These are phyloP conservation scores for Arthrobotrys conoides DNA, from an alignment of 2,329 filamentous ascomycete species.

Conservation along the genomic window DNA sequence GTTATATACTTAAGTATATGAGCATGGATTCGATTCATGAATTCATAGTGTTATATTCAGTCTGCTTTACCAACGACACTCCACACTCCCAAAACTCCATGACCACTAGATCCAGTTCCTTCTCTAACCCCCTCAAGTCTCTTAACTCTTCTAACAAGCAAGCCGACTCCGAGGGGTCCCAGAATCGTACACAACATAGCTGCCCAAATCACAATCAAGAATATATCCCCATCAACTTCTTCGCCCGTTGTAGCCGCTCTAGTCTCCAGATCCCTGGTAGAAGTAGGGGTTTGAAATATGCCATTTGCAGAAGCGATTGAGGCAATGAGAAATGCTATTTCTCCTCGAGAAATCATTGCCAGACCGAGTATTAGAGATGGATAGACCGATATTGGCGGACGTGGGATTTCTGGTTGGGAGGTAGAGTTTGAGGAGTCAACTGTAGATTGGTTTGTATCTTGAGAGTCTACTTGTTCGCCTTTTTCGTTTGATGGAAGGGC, in stretches of 20 bases:
- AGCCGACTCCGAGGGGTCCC: constrained; percentile 71
- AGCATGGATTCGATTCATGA: too few relatives aligned
- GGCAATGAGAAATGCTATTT: constrained; percentile 83
- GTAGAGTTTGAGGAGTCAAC: background rate
- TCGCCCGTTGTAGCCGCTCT: background rate
- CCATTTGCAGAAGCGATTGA: constrained; percentile 75
- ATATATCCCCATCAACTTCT: constrained; percentile 65
- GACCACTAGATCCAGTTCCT: background rate
- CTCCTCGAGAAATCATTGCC: constrained; percentile 82
- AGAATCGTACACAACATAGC: constrained; percentile 72
- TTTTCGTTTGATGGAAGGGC: background rate
- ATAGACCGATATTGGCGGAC: constrained; percentile 74
- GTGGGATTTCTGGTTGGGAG: background rate
- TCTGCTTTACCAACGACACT: constrained; percentile 15
- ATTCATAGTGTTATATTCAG: too few relatives aligned
- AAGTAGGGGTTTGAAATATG: constrained; percentile 65
- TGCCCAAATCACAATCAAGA: constrained; percentile 72
- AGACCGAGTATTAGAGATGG: constrained; percentile 74
- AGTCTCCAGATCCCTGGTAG: background rate
- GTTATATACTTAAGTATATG: too few relatives aligned
- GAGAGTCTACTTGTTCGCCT: background rate
- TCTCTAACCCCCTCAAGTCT: constrained; percentile 30
- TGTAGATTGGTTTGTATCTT: background rate
- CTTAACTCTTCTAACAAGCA: constrained; percentile 67
- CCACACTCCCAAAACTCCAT: constrained; percentile 48